These are phyloP conservation scores for Zarea fungicola DNA, from an alignment of 2,329 filamentous ascomycete genomes.

Conservation along the genomic window DNA sequence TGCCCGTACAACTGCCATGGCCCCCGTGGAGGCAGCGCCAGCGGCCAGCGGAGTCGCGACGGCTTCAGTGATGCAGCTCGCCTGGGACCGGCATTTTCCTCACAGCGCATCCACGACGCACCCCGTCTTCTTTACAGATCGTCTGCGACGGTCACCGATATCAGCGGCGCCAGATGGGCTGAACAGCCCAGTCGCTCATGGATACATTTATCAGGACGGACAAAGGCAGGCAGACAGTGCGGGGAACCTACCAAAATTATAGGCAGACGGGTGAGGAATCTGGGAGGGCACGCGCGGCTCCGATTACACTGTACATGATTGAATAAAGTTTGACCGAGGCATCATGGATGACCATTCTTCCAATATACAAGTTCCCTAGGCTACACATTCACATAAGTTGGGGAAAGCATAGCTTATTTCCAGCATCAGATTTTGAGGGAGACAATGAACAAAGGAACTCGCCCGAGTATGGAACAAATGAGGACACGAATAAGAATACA, in stretches of 20 bases:
- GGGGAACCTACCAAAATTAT: conserved; percentile 30
- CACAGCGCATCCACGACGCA: conserved; percentile 59
- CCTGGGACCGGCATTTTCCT: conserved; percentile 23
- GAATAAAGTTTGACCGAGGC: neutral
- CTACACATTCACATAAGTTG: neutral
- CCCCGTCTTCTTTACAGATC: conserved; percentile 70
- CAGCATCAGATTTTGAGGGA: neutral
- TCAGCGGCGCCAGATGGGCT: conserved; percentile 16
- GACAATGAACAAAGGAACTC: neutral
- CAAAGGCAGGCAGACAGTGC: conserved; percentile 24
- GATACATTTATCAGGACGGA: conserved; percentile 54
- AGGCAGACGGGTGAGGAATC: conserved; percentile 15
- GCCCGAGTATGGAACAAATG: too few relatives aligned
- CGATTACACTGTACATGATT: too few relatives aligned
- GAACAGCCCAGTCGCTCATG: conserved; percentile 50
- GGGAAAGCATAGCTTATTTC: neutral
- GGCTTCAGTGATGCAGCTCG: conserved; percentile 3
- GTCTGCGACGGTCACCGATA: conserved; percentile 51
- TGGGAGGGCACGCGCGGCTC: neutral
- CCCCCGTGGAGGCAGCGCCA: neutral
- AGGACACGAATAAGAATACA: too few relatives aligned
- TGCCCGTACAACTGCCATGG: too few relatives aligned
- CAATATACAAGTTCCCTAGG: neutral
- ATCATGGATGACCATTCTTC: neutral
- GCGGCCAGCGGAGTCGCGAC: neutral